These are phyloP conservation scores for Pelargonium cotyledonis DNA, from an alignment of 441 rosid genomes.

Conservation along the genomic window DNA sequence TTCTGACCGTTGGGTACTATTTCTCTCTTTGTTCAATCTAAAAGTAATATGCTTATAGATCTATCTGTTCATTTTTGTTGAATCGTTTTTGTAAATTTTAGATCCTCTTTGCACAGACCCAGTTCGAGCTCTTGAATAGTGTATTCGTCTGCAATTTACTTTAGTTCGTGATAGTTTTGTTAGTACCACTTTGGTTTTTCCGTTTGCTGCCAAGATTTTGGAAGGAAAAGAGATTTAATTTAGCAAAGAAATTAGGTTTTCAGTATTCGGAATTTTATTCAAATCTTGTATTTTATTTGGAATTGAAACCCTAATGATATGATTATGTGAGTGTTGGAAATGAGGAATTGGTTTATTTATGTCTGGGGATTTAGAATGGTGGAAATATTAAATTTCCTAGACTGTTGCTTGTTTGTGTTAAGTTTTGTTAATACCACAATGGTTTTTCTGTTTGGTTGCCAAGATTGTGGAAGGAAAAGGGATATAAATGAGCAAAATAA, in stretches of 20 bases:
- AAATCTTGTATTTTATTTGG: too few relatives aligned
- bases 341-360: too few relatives aligned
- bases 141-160: background rate
- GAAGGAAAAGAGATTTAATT: background rate
- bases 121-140: background rate
- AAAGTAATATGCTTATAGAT: too few relatives aligned
- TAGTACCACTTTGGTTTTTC: background rate
- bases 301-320: too few relatives aligned
- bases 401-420: too few relatives aligned
- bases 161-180: background rate
- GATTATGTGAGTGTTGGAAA: background rate
- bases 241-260: background rate
- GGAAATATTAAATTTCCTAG: too few relatives aligned
- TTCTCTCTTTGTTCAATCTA: too few relatives aligned
- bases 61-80: background rate
- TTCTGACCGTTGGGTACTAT: too few relatives aligned
- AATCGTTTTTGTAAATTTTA: too few relatives aligned
- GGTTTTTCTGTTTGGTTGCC: background rate
- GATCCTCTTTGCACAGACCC: background rate
- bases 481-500: background rate
- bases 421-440: too few relatives aligned
- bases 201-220: background rate
- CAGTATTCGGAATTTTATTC: too few relatives aligned
- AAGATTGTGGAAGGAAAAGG: background rate
- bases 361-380: background rate